Conservation (phyloP, 306 rosid genomes). For the Begonia peltatifolia region DNA sequence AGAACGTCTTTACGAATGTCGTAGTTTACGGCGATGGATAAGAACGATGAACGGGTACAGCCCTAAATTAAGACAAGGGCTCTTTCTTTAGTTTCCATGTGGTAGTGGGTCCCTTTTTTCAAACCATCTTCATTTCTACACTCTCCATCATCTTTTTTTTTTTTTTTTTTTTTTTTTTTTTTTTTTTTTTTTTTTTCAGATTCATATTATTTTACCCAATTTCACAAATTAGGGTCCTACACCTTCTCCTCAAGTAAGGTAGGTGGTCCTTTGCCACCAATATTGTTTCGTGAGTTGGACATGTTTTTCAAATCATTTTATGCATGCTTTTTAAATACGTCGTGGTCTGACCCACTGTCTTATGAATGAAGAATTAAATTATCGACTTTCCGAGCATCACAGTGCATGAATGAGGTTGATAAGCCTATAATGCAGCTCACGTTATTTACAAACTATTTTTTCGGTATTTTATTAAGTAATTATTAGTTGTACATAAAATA, state of each 20-base stretch:
- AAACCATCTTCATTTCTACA: constrained; percentile 8
- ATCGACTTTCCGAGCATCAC: no score
- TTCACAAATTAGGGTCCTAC: no score
- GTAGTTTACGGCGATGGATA: constrained; percentile 25
- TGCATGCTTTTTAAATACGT: neutral
- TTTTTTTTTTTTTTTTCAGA: neutral
- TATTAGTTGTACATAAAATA: no score
- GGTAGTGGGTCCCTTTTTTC: constrained; percentile 21
- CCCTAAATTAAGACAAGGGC: constrained; percentile 18
- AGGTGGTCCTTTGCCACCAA: no score
- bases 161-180: neutral
- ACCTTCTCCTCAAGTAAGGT: no score
- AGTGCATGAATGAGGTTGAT: no score
- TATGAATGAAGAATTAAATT: no score
- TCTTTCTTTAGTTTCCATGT: constrained; percentile 42
- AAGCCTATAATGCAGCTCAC: no score
- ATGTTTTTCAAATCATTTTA: neutral
- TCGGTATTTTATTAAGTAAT: no score
- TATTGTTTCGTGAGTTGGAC: neutral
- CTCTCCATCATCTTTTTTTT: constrained; percentile 9
- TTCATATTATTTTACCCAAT: neutral
- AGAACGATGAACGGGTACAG: constrained; percentile 20
- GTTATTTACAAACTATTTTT: no score
- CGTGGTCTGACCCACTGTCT: no score
- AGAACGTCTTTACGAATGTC: no score